Conservation (phyloP, 75 land plant species). For the Picea sitchensis region DNA sequence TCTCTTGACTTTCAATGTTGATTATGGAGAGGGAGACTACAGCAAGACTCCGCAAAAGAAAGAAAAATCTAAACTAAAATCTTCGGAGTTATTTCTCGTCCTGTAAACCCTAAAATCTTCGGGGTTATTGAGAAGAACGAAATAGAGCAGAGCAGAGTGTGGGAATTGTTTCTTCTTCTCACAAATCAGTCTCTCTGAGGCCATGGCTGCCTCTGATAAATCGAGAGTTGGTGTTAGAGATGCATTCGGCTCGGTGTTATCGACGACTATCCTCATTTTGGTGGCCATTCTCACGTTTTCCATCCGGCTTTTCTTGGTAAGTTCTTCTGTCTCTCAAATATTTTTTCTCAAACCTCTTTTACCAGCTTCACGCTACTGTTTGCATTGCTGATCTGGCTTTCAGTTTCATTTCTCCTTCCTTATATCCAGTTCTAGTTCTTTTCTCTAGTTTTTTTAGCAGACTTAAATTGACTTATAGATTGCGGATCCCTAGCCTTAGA, state of each 20-base stretch:
- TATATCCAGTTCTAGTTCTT: too few species aligned
- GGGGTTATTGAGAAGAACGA: background rate
- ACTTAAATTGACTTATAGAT: conserved; percentile 1
- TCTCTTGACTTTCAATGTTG: too few species aligned
- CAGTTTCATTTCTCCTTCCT: background rate
- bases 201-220: conserved; percentile 44
- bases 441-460: too few species aligned
- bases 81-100: too few species aligned
- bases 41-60: too few species aligned
- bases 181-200: background rate
- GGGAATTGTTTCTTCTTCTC: background rate
- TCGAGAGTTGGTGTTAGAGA: conserved; percentile 21
- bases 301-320: conserved; percentile 96
- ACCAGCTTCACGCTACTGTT: too few species aligned
- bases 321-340: background rate
- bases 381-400: conserved; percentile 2
- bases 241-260: conserved; percentile 65
- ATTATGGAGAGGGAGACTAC: too few species aligned
- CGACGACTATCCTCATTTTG: conserved; percentile 68
- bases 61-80: too few species aligned
- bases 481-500: too few species aligned
- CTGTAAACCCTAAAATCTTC: too few species aligned
- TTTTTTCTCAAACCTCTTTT: too few species aligned
- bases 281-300: conserved; percentile 98
- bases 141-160: background rate